A percentile compares a stretch with the other conserved stretches of the same genome.
phyloP scores from a whole-genome alignment of 2,329 filamentous ascomycete species.

The Basipetospora chlamydospora region DNA sequence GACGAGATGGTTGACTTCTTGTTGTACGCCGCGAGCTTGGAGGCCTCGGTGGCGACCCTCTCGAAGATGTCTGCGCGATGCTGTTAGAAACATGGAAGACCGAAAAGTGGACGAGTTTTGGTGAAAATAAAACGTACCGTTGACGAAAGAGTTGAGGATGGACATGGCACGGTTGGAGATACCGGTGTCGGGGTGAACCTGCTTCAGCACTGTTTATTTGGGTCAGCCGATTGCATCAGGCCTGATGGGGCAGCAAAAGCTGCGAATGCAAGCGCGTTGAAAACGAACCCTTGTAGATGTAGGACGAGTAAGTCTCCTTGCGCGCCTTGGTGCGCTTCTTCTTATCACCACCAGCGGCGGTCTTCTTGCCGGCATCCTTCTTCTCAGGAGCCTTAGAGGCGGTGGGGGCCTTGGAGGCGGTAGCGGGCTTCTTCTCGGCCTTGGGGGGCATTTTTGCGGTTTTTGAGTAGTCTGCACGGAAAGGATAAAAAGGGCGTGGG shows the following conservation, averaged over 20 bases:
- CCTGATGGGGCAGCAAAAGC: too few species aligned
- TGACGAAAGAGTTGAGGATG: constrained; percentile 99
- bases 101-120: background rate
- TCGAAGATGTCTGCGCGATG: constrained; percentile 87
- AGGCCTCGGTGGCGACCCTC: constrained; percentile 95
- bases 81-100: constrained; percentile 12
- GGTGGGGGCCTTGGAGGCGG: constrained; percentile 82
- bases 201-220: constrained; percentile 70
- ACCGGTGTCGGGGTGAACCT: constrained; percentile 99
- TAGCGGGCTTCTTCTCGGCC: constrained; percentile 97
- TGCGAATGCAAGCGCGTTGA: too few species aligned
- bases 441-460: constrained; percentile 82
- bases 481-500: too few species aligned
- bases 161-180: constrained; percentile 99
- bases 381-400: constrained; percentile 66
- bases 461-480: too few species aligned
- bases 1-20: constrained; percentile 99
- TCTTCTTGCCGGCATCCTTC: constrained; percentile 99
- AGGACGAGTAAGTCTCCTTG: constrained; percentile 99
- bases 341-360: constrained; percentile 89
- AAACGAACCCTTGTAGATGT: constrained; percentile 93
- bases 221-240: too few species aligned
- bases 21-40: constrained; percentile 99
- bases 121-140: constrained; percentile 47
- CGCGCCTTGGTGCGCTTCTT: constrained; percentile 99